Conservation (phyloP, 805 yeast species). For the Ogataea populi-albae region DNA sequence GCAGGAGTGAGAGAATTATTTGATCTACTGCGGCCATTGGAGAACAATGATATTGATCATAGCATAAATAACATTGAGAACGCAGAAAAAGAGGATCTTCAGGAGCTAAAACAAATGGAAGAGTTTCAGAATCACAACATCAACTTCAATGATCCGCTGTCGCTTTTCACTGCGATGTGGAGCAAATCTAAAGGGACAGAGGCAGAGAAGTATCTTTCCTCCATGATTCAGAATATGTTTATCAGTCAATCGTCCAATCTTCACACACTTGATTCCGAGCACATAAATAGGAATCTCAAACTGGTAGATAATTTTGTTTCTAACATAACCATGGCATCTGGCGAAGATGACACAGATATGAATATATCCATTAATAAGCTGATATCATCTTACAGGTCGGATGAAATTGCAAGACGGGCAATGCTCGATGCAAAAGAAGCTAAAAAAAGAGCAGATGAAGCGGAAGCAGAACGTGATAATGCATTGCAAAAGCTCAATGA, state of each 20-base stretch:
- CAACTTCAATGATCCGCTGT: slow-evolving; percentile 70
- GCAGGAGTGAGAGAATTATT: slow-evolving; percentile 41
- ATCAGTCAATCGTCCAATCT: slow-evolving; percentile 47
- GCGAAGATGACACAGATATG: slow-evolving; percentile 61
- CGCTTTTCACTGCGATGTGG: slow-evolving; percentile 60
- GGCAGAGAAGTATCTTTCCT: slow-evolving; percentile 55
- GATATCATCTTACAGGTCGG: slow-evolving; percentile 72
- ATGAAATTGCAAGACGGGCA: slow-evolving; percentile 81
- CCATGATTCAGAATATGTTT: slow-evolving; percentile 65
- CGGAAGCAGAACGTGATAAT: slow-evolving; percentile 41
- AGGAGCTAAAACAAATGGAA: slow-evolving; percentile 36
- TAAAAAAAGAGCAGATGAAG: slow-evolving; percentile 38
- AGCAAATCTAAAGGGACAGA: slow-evolving; percentile 53
- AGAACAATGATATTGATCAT: slow-evolving; percentile 41
- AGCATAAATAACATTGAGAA: slow-evolving; percentile 40
- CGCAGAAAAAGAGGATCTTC: slow-evolving; percentile 41
- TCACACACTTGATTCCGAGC: slow-evolving; percentile 41
- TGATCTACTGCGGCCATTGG: slow-evolving; percentile 36
- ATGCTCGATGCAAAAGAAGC: slow-evolving; percentile 41
- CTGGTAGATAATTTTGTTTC: slow-evolving; percentile 55
- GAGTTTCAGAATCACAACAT: slow-evolving; percentile 42
- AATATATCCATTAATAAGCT: slow-evolving; percentile 75
- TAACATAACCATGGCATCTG: slow-evolving; percentile 50
- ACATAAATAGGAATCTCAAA: slow-evolving; percentile 48
- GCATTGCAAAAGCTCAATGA: slow-evolving; percentile 34